Evolutionary conservation across 495 filamentous ascomycete species (phyloP), one percentile per base, ranked within the genome.

Genomic region (Aspergillus bridgeri): DNA sequence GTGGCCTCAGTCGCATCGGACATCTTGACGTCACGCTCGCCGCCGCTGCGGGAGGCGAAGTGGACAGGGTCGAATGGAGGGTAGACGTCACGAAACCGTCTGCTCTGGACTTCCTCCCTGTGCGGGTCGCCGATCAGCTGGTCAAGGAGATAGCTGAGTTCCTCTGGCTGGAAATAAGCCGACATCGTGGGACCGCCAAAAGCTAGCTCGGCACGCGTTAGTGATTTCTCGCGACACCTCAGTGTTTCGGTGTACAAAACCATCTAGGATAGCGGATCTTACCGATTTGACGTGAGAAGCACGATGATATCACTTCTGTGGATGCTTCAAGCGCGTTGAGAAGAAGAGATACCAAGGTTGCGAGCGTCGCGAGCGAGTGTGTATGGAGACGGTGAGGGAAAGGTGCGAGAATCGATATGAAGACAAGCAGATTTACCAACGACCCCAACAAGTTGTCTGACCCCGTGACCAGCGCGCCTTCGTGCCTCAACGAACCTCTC

Each of bases 31-130:
- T 38, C 33, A 38, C 13, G 33, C 11, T 15, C 27, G 27, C 27
- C 33, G 33, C 33, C 33, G 33, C 13, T 13, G 33, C 33, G 33
- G 13, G 13, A 13, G 33, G 3, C 11, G 20, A 52, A 42, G 33
- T 52, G 27, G 5, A 13, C 46, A 17, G 38, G 29, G 21, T 51
- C 23, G 48, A 58, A 58, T 8, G 47, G 48, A 1, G 56, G 27
- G 18, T 52, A 51, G 11, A 38, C 5, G 2, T 52, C 11, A 21
- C 48, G 21, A 48, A 58, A 58, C 5, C 56, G 48, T 2, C 8
- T 43, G 11, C 50, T 38, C 13, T 45, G 44, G n/a, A 48, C 17
- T 33, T 27, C n/a, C 25, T 56, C 53, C 43, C 22, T 42, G 23
- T 48, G 11, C 15, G 42, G 25, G 20, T 56, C 38, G 3, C 21